Base-by-base conservation (phyloP, 495 filamentous ascomycete genomes). In the Hypoxylon fuscum region DNA sequence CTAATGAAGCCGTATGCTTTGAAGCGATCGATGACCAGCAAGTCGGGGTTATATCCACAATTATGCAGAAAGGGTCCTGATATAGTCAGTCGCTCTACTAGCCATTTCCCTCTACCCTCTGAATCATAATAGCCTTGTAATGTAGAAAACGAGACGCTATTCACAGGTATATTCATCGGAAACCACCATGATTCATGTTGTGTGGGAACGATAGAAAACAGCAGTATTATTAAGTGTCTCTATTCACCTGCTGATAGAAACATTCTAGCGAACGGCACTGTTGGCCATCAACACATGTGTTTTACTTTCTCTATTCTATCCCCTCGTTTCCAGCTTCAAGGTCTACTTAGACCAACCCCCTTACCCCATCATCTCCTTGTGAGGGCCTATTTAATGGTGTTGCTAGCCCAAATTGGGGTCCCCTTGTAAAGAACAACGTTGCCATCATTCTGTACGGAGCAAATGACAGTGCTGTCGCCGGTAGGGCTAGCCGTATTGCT, bases 401-500 rank as follows among this genome's bases (percentile, higher is more conserved):
- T 29, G 52, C 35, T 50, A 1, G 59, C 27, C 68, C 64, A 70
- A 50, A 68, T 63, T 6, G 65, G 56, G 9, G 55, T 61, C 17
- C 68, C 68, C 45, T 68, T 65, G 35, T 71, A 71, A 7, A 71
- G 49, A 22, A 68, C 59, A 12, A 69, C 49, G 49, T 68, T 68
- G 41, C 68, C 66, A 22, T 68, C 65, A 29, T 71, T 59, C 58
- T 68, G 68, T 18, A 71, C 65, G 40, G 60, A 10, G 10, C 48
- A 43, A 27, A 66, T 60, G 41, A 51, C 44, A 52, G 62, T 55
- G 57, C 41, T 55, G 44, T 63, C 53, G 12, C 57, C 58, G 2
- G 20, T 58, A 14, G 22, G 25, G 41, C 12, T 10, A 31, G 58
- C 44, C 3, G 59, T 66, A 57, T 63, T 37, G 57, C 61, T 68